These are phyloP conservation scores for Tetrahymena borealis DNA, from an alignment of 73 alveolate species.

Conservation along the genomic window DNA sequence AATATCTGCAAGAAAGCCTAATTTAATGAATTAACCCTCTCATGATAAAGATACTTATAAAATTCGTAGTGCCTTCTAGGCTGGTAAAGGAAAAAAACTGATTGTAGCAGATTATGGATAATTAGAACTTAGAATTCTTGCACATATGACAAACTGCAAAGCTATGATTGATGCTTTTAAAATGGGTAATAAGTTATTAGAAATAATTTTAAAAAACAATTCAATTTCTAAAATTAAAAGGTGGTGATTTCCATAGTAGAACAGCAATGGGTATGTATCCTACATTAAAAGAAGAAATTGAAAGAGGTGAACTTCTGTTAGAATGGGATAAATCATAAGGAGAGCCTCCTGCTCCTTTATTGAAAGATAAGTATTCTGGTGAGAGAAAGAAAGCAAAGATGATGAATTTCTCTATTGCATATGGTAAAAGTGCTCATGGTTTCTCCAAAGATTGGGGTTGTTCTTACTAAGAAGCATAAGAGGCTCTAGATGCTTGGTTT, in stretches of 20 bases:
- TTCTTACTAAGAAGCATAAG: slow-evolving; percentile 69
- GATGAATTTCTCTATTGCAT: slow-evolving; percentile 89
- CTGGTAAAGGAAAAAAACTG: slow-evolving; percentile 68
- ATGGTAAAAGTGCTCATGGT: slow-evolving; percentile 88
- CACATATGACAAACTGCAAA: slow-evolving; percentile 86
- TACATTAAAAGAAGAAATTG: slow-evolving; percentile 67
- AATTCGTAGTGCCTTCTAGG: slow-evolving; percentile 73
- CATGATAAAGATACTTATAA: slow-evolving; percentile 65
- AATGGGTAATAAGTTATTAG: slow-evolving; percentile 86
- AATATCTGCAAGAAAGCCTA: slow-evolving; percentile 81
- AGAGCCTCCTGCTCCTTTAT: slow-evolving; percentile 76
- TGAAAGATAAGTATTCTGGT: slow-evolving; percentile 71
- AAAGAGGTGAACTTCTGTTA: slow-evolving; percentile 65
- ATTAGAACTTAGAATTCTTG: slow-evolving; percentile 88
- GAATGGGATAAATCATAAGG: slow-evolving; percentile 87
- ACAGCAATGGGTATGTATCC: slow-evolving; percentile 80
- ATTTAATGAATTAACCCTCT: slow-evolving; percentile 86
- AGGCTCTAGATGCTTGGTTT: slow-evolving; percentile 79
- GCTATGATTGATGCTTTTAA: slow-evolving; percentile 87
- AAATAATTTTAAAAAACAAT: no score
- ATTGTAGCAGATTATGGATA: slow-evolving; percentile 95
- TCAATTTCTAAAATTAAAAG: slow-evolving; percentile 57
- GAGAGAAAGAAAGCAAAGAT: slow-evolving; percentile 90
- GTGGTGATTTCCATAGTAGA: slow-evolving; percentile 36
- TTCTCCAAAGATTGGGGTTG: slow-evolving; percentile 87